These are phyloP conservation scores for Piloderma croceum DNA, from an alignment of 768 basidiomycete genomes.

Conservation along the genomic window DNA sequence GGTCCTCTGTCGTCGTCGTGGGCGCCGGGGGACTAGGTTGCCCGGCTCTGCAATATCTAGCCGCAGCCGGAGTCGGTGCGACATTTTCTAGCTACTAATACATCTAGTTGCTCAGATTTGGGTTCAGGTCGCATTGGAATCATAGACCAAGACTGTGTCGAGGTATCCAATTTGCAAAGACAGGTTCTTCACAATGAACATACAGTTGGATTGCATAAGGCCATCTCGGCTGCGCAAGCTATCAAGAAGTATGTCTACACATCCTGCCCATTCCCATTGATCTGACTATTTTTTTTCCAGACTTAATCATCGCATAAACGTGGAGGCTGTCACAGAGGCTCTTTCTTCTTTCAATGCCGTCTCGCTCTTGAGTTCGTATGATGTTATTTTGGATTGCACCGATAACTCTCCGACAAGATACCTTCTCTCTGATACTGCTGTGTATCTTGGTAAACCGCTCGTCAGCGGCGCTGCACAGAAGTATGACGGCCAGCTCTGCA, in stretches of 20 bases:
- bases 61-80: slow-evolving; percentile 86
- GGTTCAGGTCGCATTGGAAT: slow-evolving; percentile 75
- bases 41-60: slow-evolving; percentile 91
- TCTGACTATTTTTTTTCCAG: slow-evolving; percentile 35
- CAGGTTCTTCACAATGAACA: slow-evolving; percentile 83
- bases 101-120: slow-evolving; percentile 5
- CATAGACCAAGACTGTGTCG: slow-evolving; percentile 84
- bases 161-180: slow-evolving; percentile 84
- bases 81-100: slow-evolving; percentile 3
- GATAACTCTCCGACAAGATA: slow-evolving; percentile 92
- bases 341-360: slow-evolving; percentile 62
- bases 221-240: slow-evolving; percentile 70
- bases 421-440: slow-evolving; percentile 82
- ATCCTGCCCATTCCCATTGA: slow-evolving; percentile 1
- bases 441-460: slow-evolving; percentile 70
- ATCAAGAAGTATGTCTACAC: slow-evolving; percentile 48
- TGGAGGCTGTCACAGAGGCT: slow-evolving; percentile 50
- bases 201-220: slow-evolving; percentile 74
- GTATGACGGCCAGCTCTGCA: slow-evolving; percentile 75
- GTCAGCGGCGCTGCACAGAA: slow-evolving; percentile 91
- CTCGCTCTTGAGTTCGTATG: slow-evolving; percentile 54
- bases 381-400: slow-evolving; percentile 88
- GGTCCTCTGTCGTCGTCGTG: slow-evolving; percentile 75
- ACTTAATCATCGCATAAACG: slow-evolving; percentile 62
- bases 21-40: slow-evolving; percentile 97